Percentiles rank a stretch among this genome's conserved stretches.
Conservation (phyloP, 176 grass and related monocot genomes). For the Saccharum officinarum region DNA sequence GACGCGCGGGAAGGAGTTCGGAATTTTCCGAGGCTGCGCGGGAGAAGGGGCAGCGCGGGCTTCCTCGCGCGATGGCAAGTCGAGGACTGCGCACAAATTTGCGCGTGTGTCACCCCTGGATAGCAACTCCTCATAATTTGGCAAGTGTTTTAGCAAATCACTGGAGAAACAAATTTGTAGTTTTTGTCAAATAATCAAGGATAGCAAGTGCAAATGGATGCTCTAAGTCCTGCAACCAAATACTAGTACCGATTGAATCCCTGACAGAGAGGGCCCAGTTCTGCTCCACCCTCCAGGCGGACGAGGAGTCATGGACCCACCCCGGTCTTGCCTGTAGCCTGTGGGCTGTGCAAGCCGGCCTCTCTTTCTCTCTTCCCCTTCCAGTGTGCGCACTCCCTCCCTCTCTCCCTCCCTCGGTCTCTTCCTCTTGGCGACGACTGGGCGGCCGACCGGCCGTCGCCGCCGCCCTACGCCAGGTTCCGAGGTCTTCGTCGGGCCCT, state of each 20-base stretch:
- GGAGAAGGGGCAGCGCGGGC: no score
- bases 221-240: no score
- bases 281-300: neutral
- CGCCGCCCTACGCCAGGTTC: neutral
- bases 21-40: no score
- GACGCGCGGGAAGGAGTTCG: no score
- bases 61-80: no score
- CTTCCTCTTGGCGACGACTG: neutral
- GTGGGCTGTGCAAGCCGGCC: neutral
- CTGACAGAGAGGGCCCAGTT: neutral
- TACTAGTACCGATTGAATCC: neutral
- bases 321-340: neutral
- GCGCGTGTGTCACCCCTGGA: no score
- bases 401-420: neutral
- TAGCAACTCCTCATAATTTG: no score
- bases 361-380: neutral
- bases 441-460: neutral
- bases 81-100: no score
- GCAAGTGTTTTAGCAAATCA: no score
- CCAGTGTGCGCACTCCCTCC: neutral
- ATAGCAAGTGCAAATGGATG: no score
- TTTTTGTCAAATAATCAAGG: no score
- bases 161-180: no score
- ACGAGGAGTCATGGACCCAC: neutral
- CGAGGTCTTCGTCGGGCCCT: neutral